Evolutionary conservation across 192 early-diverging fungal genomes (phyloP).

Genomic region (Dimargaris verticillata): DNA sequence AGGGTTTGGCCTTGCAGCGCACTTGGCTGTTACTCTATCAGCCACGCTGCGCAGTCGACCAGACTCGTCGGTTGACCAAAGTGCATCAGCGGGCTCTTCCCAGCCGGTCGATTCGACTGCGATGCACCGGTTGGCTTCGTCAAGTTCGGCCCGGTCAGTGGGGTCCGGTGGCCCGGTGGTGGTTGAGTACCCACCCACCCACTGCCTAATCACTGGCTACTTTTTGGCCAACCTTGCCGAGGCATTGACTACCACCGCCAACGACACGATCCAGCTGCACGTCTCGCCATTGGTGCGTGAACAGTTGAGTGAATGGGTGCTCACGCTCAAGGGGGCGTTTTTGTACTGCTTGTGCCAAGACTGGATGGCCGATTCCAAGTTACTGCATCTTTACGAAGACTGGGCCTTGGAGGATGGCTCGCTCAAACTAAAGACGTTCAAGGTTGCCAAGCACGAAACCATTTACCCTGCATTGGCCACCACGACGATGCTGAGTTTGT

Average conservation of each 20-base stretch:
- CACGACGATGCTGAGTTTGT: neutral
- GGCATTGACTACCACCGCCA: conserved; percentile 57
- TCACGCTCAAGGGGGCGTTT: conserved; percentile 52
- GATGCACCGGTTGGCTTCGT: neutral
- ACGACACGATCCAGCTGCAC: conserved; percentile 57
- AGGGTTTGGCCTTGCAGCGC: neutral
- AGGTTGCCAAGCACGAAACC: neutral
- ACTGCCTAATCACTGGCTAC: conserved; percentile 46
- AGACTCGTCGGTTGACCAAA: too few relatives aligned
- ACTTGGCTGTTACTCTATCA: neutral
- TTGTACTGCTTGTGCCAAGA: conserved; percentile 56
- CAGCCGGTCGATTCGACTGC: neutral
- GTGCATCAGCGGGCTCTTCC: neutral
- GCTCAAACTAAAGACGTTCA: neutral
- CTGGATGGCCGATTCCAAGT: conserved; percentile 50
- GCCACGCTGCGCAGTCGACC: neutral
- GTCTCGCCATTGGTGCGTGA: conserved; percentile 54
- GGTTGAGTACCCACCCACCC: conserved; percentile 26
- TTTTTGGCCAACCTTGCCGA: conserved; percentile 61
- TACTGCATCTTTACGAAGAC: conserved; percentile 26
- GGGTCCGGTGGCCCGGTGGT: neutral
- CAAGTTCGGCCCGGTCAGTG: neutral
- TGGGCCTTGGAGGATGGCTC: conserved; percentile 21
- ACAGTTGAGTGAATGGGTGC: conserved; percentile 49
- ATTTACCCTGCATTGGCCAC: neutral